Percentiles rank a stretch among this genome's conserved stretches.
These are phyloP conservation scores for Rhizopogon parksii DNA, from an alignment of 1,284 basidiomycete genomes.

Conservation along the genomic window DNA sequence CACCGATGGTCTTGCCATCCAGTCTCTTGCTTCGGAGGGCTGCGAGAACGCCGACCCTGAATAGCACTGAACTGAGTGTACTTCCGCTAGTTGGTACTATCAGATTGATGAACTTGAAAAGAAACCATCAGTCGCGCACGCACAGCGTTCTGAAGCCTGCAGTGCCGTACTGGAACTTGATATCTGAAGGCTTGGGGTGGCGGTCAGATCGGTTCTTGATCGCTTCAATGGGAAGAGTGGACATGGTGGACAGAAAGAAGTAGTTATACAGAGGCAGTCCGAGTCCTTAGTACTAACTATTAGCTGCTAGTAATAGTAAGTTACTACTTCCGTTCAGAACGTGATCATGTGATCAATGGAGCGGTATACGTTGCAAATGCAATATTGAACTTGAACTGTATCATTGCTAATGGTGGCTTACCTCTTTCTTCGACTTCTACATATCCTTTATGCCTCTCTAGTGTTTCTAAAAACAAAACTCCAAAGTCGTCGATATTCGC, in stretches of 20 bases:
- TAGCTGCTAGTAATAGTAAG: too few species aligned
- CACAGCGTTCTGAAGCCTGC: constrained; percentile 92
- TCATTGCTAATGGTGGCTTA: constrained; percentile 31
- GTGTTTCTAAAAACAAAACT: constrained; percentile 36
- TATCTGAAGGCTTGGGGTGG: constrained; percentile 57
- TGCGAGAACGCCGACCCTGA: constrained; percentile 89
- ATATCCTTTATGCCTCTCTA: constrained; percentile 47
- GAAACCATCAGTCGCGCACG: constrained; percentile 27
- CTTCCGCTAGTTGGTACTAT: constrained; percentile 48
- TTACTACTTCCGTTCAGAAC: neutral
- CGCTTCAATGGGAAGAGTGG: constrained; percentile 35
- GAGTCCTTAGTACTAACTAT: too few species aligned
- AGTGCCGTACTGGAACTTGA: constrained; percentile 85
- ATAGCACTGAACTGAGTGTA: constrained; percentile 87
- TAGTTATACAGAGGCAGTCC: neutral
- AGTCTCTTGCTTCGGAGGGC: constrained; percentile 86
- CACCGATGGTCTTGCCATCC: constrained; percentile 87
- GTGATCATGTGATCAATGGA: constrained; percentile 17
- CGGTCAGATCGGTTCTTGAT: constrained; percentile 46
- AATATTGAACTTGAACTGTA: neutral
- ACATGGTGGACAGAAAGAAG: constrained; percentile 29
- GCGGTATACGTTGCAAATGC: too few species aligned
- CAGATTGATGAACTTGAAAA: constrained; percentile 11
- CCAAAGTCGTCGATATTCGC: constrained; percentile 27
- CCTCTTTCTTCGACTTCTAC: constrained; percentile 45